Conservation (phyloP, 2,329 filamentous ascomycete genomes). For the Ascochyta koolunga region DNA sequence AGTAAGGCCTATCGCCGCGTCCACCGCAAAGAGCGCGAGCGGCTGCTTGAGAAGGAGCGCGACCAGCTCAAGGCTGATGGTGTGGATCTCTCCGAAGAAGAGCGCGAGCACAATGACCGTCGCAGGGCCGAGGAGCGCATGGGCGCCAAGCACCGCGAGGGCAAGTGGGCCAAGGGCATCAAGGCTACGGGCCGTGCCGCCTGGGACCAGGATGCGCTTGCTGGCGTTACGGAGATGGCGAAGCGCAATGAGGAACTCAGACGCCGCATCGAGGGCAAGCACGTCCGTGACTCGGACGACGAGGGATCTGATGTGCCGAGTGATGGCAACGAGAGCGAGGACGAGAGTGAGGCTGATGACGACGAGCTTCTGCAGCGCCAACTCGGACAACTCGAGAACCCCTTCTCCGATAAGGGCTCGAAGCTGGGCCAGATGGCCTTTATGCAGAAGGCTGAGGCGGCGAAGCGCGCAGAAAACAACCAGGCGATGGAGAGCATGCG, state of each 20-base stretch:
- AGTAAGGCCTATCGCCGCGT: slow-evolving; percentile 93
- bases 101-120: slow-evolving; percentile 71
- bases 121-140: slow-evolving; percentile 83
- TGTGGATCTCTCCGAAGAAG: slow-evolving; percentile 67
- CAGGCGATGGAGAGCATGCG: slow-evolving; percentile 66
- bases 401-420: slow-evolving; percentile 64
- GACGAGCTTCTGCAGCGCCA: slow-evolving; percentile 41
- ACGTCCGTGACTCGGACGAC: slow-evolving; percentile 56
- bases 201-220: slow-evolving; percentile 87
- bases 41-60: slow-evolving; percentile 62
- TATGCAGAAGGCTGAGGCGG: slow-evolving; percentile 87
- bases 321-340: slow-evolving; percentile 59
- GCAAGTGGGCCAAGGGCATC: slow-evolving; percentile 88
- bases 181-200: slow-evolving; percentile 78
- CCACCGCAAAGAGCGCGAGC: slow-evolving; percentile 78
- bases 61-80: slow-evolving; percentile 65
- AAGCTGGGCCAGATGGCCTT: slow-evolving; percentile 87
- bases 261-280: slow-evolving; percentile 76
- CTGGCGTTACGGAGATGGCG: slow-evolving; percentile 80
- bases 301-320: slow-evolving; percentile 55
- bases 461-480: slow-evolving; percentile 79
- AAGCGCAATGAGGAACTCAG: slow-evolving; percentile 81
- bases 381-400: slow-evolving; percentile 50
- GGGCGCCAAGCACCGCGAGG: slow-evolving; percentile 82
- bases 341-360: slow-evolving; percentile 65